Conservation (phyloP, 2,329 filamentous ascomycete species). For the Xylaria sp. region DNA sequence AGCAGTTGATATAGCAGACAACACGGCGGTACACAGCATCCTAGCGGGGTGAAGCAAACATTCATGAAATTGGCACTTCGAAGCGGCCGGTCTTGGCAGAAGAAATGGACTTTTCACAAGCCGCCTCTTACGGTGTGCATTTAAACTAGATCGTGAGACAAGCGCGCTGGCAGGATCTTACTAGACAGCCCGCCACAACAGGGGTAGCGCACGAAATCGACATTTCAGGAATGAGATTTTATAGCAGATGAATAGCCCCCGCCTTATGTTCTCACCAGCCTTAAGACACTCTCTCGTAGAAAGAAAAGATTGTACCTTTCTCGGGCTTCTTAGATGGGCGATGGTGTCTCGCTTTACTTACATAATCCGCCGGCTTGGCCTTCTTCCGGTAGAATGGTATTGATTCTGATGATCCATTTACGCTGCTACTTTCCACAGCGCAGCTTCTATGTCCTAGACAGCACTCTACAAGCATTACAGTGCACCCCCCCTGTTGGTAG, state of each 20-base stretch:
- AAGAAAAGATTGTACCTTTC: slow-evolving; percentile 22
- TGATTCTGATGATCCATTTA: slow-evolving; percentile 3
- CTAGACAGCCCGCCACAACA: slow-evolving; percentile 36
- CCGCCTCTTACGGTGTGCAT: slow-evolving; percentile 38
- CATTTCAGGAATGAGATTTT: slow-evolving; percentile 42
- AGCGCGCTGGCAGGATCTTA: slow-evolving; percentile 36
- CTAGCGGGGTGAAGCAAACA: slow-evolving; percentile 39
- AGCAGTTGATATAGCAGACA: slow-evolving; percentile 45
- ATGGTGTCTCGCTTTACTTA: slow-evolving; percentile 19
- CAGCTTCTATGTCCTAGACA: not conserved
- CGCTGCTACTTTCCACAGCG: not conserved
- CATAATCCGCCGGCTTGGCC: not conserved
- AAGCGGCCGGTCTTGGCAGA: slow-evolving; percentile 35
- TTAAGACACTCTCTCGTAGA: slow-evolving; percentile 37
- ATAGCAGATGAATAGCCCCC: slow-evolving; percentile 42
- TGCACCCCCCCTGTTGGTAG: slow-evolving; percentile 11
- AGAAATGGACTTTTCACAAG: slow-evolving; percentile 40
- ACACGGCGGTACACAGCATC: slow-evolving; percentile 39
- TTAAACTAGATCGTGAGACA: slow-evolving; percentile 40
- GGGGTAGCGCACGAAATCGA: slow-evolving; percentile 36
- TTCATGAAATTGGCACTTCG: slow-evolving; percentile 38
- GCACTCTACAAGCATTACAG: not conserved
- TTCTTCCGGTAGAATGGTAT: slow-evolving; percentile 8
- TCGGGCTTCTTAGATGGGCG: slow-evolving; percentile 31
- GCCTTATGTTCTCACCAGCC: slow-evolving; percentile 37